Evolutionary conservation across 2,329 filamentous ascomycete species (phyloP).

Genomic region (Sporothrix curviconia): DNA sequence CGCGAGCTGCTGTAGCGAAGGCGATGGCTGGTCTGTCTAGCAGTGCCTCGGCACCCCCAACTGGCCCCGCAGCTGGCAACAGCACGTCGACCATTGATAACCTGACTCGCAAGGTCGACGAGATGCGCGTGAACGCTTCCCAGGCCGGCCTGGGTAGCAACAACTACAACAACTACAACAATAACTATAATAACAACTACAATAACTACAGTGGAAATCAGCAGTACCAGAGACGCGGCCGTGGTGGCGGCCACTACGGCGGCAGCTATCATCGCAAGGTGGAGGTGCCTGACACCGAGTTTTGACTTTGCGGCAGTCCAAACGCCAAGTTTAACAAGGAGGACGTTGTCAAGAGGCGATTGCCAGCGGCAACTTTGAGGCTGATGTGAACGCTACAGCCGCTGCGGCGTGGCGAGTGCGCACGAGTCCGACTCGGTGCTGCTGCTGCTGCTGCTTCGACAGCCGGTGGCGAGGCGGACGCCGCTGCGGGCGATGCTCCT

Average conservation of each 20-base stretch:
- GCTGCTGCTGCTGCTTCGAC: too few species aligned
- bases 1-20: constrained; percentile 69
- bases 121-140: constrained; percentile 63
- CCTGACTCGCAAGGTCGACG: constrained; percentile 65
- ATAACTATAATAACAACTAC: neutral
- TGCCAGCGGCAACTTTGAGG: constrained; percentile 38
- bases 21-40: constrained; percentile 65
- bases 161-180: constrained; percentile 14
- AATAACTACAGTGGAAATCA: neutral
- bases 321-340: constrained; percentile 88
- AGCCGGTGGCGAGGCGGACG: neutral
- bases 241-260: constrained; percentile 36
- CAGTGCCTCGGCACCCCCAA: constrained; percentile 21
- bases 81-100: constrained; percentile 56
- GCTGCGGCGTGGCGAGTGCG: constrained; percentile 22
- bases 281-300: constrained; percentile 84
- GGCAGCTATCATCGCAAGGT: constrained; percentile 57
- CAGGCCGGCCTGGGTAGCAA: constrained; percentile 31
- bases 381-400: constrained; percentile 27
- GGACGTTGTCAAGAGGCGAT: constrained; percentile 81
- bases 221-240: constrained; percentile 27
- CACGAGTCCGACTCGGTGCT: too few species aligned
- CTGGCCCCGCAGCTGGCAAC: constrained; percentile 27
- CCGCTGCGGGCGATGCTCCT: constrained; percentile 29
- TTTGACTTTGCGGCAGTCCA: constrained; percentile 78